Base-by-base conservation (phyloP, 2,329 filamentous ascomycete species). In the Plectosphaerella cucumerina region DNA sequence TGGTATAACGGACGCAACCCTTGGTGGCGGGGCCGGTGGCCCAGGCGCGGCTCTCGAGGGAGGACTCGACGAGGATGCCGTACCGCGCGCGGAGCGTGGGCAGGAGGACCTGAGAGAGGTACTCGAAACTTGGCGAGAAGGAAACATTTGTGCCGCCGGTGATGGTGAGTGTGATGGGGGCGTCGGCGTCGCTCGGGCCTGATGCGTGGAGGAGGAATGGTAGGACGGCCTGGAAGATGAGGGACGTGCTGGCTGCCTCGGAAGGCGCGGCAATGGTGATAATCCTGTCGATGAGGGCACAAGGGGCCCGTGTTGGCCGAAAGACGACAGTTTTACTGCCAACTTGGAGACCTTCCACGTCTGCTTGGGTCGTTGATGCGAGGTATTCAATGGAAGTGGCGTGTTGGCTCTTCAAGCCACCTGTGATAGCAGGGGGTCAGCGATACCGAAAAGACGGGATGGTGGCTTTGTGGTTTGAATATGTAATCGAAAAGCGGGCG, bases 221-320 rank as follows among this genome's bases (percentile, higher is more conserved):
- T 5, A 86, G 66, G 9, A 85, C 66, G 2, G 82, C 80, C 62
- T 86, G 82, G 53, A 86, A 71, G 50, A 85, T 75, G 12, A 85
- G 72, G 21, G 82, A 61, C 2, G 77, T 69, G 58, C 81, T 84
- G 0, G 81, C 78, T 1, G 77, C 78, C 8, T 64, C 62, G 0
- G 77, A 78, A 3, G 72, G 71, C 4, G 78, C 73, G 5, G 64
- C 67, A 58, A 85, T 78, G 22, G 66, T 69, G 57, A 83, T 71
- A 41, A 69, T 70, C 14, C 77, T 70, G 41, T 70, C 61, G 3
- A 61, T 42, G 1, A 77, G 60, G 48, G 68, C 62, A 1, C 70
- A 63, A 0, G 78, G 74, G 2, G 63, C 56, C 2, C 63, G 56
- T 0, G 59, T 60, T 0, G 78, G 78, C 3, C 61, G 57, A 57